Evolutionary conservation across 208 protist species (phyloP).

Genomic region (Leishmania martiniquensis): DNA sequence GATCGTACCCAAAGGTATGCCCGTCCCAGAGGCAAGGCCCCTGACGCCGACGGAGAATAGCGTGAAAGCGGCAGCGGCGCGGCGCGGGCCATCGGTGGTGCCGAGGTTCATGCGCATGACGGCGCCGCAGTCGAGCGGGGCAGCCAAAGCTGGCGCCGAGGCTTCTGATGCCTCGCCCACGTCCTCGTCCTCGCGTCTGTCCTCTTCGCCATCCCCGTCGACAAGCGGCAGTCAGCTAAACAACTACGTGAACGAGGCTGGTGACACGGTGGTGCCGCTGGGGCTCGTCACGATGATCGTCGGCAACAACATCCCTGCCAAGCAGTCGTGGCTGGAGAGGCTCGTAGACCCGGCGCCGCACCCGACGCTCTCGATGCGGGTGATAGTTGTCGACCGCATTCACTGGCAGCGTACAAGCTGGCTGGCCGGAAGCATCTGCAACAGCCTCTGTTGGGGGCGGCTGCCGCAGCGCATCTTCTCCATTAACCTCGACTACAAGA

Average conservation of each 20-base stretch:
- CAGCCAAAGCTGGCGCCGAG: background rate
- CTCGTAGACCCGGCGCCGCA: slow-evolving; percentile 74
- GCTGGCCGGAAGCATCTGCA: slow-evolving; percentile 73
- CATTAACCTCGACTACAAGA: slow-evolving; percentile 76
- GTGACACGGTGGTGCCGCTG: slow-evolving; percentile 59
- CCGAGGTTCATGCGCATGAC: slow-evolving; percentile 35
- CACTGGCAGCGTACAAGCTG: slow-evolving; percentile 88
- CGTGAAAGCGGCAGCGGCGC: slow-evolving; percentile 20
- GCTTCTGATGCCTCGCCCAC: background rate
- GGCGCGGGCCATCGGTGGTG: slow-evolving; percentile 28
- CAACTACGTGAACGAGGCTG: slow-evolving; percentile 42
- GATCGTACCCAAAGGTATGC: slow-evolving; percentile 43
- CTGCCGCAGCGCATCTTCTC: slow-evolving; percentile 79
- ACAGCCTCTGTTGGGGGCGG: slow-evolving; percentile 75
- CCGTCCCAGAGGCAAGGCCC: slow-evolving; percentile 32
- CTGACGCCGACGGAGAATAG: slow-evolving; percentile 46
- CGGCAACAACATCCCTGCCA: slow-evolving; percentile 65
- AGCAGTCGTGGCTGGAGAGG: slow-evolving; percentile 56
- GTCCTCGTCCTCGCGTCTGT: background rate
- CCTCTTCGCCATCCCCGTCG: slow-evolving; percentile 16
- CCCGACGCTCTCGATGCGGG: slow-evolving; percentile 69
- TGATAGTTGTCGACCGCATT: slow-evolving; percentile 80
- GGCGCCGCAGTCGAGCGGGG: slow-evolving; percentile 25
- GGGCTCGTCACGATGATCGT: slow-evolving; percentile 81
- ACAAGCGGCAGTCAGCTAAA: slow-evolving; percentile 40